Evolutionary conservation across 176 grass and related monocot genomes (phyloP), one percentile per base, ranked within the genome.

Genomic region (Eragrostis curvula): DNA sequence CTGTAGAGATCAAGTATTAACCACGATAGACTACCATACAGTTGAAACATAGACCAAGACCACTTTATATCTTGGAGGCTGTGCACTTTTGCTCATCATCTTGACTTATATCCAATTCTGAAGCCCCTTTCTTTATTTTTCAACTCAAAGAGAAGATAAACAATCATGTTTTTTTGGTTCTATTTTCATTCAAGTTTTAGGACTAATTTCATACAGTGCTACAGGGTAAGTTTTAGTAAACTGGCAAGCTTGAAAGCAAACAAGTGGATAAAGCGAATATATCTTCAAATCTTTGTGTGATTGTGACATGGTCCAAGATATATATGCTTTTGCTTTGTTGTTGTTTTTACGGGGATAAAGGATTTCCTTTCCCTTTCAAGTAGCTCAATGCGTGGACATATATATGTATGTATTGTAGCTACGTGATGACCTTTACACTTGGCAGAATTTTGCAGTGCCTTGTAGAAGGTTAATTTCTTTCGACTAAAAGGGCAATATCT

Each of bases 241-340:
- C 32, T 7, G 24, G 64, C 23, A 73, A 86, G 50, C 42, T 68
- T 41, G 32, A 86, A 83, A 87, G 74, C 59, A 78, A 86, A 81
- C 75, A 83, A 74, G 74, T 86, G 79, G 79, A 63, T 90, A 83
- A 55, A 90, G 79, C 79, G 74, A 83, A 79, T 74, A 79, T 79
- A 74, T 87, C 74, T 62, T 79, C 52, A 86, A 86, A 86, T 86
- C 84, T 90, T 49, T 79, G 43, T 11, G 52, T 87, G 79, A 87
- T 55, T 72, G 78, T 87, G 88, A 79, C 84, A 87, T 87, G 68
- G 52, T 14, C 79, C 88, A 87, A 83, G 83, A 90, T 69, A 79
- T 70, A 74, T 69, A 86, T 61, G 44, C 88, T 90, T 90, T 90
- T 79, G 20, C 79, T 90, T 90, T 36, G 32, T 36, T 36, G 32